Conservation (phyloP, 2,329 filamentous ascomycete species). For the Fusarium subglutinans region DNA sequence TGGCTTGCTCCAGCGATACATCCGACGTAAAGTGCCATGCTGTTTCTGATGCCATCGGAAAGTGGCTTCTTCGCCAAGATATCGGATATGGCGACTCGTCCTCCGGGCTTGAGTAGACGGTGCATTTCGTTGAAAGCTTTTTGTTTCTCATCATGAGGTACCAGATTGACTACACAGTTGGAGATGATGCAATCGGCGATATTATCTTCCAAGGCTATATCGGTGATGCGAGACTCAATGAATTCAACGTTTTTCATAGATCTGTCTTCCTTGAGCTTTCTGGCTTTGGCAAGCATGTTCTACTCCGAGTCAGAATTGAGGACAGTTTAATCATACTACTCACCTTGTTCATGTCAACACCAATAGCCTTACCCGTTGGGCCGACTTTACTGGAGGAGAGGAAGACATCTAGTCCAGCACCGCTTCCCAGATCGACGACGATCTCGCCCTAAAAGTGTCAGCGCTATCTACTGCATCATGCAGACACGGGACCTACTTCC, state of each 20-base stretch:
- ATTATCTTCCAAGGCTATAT: neutral
- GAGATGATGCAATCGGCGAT: constrained; percentile 57
- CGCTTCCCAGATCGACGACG: constrained; percentile 3
- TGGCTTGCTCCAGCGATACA: constrained; percentile 68
- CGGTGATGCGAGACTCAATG: neutral
- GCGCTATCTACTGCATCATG: accelerated
- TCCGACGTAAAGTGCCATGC: constrained; percentile 65
- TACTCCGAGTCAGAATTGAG: neutral
- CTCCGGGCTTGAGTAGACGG: constrained; percentile 65
- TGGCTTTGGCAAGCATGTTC: neutral
- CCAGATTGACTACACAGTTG: constrained; percentile 71
- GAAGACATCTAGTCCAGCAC: neutral
- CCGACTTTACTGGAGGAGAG: neutral
- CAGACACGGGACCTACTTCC: neutral
- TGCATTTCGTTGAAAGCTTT: constrained; percentile 66
- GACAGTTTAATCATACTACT: accelerated
- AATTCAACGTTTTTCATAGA: neutral
- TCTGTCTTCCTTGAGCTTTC: neutral
- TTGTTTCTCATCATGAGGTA: constrained; percentile 62
- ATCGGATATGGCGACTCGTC: constrained; percentile 67
- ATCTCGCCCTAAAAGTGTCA: neutral
- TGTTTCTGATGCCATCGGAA: constrained; percentile 56
- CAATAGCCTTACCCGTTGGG: neutral
- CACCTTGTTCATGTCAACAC: constrained; percentile 5
- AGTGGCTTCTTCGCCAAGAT: constrained; percentile 63